Conservation (phyloP, 2,329 filamentous ascomycete genomes). For the Phialophora macrospora region DNA sequence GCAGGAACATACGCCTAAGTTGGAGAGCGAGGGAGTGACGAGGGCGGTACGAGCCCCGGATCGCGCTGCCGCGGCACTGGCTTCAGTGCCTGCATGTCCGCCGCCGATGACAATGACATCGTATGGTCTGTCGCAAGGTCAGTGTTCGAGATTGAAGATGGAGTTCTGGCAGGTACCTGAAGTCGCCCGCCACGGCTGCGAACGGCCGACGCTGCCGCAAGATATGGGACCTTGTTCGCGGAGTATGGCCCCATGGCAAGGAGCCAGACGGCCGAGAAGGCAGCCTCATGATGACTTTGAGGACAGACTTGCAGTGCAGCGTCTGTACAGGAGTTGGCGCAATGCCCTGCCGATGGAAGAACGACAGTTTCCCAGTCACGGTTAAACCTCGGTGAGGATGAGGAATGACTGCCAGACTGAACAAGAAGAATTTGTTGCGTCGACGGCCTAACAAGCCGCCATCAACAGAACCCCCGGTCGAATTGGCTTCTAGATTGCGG, state of each 20-base stretch:
- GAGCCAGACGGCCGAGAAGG: conserved; percentile 24
- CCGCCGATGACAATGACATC: conserved; percentile 97
- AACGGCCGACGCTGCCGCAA: conserved; percentile 34
- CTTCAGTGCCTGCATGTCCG: conserved; percentile 93
- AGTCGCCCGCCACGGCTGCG: conserved; percentile 35
- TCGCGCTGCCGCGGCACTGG: conserved; percentile 86
- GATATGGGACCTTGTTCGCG: conserved; percentile 35
- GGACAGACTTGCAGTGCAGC: not conserved
- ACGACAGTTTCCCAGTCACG: not conserved
- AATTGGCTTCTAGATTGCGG: not conserved
- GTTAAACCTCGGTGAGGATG: not conserved
- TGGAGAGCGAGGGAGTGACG: conserved; percentile 83
- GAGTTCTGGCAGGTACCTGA: conserved; percentile 24
- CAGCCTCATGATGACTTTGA: conserved; percentile 24
- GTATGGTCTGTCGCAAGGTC: conserved; percentile 62
- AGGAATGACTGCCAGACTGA: not conserved
- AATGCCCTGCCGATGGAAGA: not conserved
- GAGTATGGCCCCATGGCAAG: conserved; percentile 38
- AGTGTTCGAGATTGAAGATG: conserved; percentile 10
- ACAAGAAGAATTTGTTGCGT: not conserved
- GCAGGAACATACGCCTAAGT: conserved; percentile 93
- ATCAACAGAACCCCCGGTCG: not conserved
- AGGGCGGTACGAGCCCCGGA: conserved; percentile 87
- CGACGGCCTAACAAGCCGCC: not conserved
- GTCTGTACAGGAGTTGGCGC: too few relatives aligned